phyloP scores from a whole-genome alignment of 1,284 basidiomycete genomes.

The Cryptococcus sp. region DNA sequence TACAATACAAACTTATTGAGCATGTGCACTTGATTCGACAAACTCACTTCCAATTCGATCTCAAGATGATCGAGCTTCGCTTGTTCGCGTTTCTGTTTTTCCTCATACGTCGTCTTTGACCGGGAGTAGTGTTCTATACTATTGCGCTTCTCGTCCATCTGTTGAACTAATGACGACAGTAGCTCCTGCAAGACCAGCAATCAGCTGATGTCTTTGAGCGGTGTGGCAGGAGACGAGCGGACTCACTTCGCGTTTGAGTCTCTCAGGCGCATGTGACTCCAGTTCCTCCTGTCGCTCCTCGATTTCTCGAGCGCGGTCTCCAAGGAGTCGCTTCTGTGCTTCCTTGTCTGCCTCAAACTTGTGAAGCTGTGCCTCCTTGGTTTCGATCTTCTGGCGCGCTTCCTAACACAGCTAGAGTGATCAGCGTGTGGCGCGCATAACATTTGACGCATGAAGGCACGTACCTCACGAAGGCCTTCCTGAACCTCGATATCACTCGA shows the following conservation, averaged over 20 bases:
- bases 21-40: slow-evolving; percentile 2
- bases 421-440: background rate
- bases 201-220: background rate
- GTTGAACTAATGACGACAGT: background rate
- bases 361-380: slow-evolving; percentile 8
- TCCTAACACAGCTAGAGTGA: slow-evolving; percentile 5
- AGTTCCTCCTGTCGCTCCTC: slow-evolving; percentile 9
- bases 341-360: slow-evolving; percentile 2
- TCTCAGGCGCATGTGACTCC: slow-evolving; percentile 9
- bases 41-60: background rate
- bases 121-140: slow-evolving; percentile 2
- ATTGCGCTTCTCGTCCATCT: background rate
- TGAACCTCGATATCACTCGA: slow-evolving; percentile 18
- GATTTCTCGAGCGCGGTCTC: slow-evolving; percentile 1
- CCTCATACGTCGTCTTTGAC: background rate
- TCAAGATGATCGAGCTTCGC: background rate
- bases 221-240: no score
- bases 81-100: slow-evolving; percentile 1
- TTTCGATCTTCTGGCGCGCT: slow-evolving; percentile 7
- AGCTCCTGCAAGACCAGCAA: background rate
- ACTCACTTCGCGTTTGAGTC: slow-evolving; percentile 6
- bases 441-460: background rate
- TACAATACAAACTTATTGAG: background rate
- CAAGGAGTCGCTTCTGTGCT: slow-evolving; percentile 2
- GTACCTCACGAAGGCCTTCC: slow-evolving; percentile 18